Conservation (phyloP, 2,329 filamentous ascomycete genomes). For the Biscogniauxia marginata region DNA sequence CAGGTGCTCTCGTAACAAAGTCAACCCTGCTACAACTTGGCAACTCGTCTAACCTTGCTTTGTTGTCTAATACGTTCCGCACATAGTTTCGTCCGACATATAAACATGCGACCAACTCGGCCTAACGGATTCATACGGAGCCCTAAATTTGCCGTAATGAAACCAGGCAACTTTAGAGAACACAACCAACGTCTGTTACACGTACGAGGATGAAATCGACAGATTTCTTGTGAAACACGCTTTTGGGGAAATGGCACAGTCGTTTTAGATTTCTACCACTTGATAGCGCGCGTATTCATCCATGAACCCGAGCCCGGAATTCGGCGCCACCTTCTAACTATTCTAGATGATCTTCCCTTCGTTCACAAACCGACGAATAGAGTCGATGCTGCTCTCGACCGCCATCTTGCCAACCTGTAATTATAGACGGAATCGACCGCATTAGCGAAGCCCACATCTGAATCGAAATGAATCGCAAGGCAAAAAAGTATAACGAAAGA, state of each 20-base stretch:
- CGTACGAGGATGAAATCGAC: background rate
- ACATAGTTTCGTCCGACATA: no score
- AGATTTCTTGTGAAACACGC: background rate
- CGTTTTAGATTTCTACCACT: background rate
- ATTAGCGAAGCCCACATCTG: no score
- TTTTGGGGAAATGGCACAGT: background rate
- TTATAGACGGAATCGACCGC: slow-evolving; percentile 15
- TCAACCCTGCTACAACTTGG: no score
- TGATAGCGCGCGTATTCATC: background rate
- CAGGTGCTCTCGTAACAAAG: no score
- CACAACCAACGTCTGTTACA: background rate
- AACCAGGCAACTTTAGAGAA: background rate
- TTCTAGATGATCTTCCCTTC: slow-evolving; percentile 28
- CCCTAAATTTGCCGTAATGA: no score
- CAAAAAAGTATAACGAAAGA: background rate
- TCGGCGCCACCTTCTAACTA: background rate
- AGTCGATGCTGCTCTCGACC: slow-evolving; percentile 32
- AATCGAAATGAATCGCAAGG: no score
- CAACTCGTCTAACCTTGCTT: no score
- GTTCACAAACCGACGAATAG: slow-evolving; percentile 27
- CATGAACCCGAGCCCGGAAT: background rate
- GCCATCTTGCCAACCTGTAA: slow-evolving; percentile 27
- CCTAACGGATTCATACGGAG: no score
- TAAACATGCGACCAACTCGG: no score
- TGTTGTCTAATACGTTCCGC: no score